These are phyloP conservation scores for Coemansia sp. DNA, from an alignment of 192 early-diverging fungal species.

Conservation along the genomic window DNA sequence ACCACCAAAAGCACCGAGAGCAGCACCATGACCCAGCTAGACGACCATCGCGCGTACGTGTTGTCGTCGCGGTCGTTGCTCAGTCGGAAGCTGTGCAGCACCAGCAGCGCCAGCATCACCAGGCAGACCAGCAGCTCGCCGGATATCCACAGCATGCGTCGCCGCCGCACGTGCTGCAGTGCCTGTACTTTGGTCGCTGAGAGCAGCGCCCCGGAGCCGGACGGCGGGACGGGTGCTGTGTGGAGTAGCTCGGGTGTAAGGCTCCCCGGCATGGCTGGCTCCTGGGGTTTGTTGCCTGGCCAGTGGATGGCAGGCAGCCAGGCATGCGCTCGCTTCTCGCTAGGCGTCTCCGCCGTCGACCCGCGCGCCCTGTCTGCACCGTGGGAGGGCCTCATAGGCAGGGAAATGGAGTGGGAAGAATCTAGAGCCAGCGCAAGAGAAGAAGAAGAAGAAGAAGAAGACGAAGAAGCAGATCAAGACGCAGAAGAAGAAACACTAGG, in stretches of 20 bases:
- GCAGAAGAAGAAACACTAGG: too few species aligned
- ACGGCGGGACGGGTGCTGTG: too few species aligned
- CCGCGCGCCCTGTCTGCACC: too few species aligned
- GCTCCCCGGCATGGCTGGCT: too few species aligned
- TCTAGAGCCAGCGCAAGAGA: not conserved
- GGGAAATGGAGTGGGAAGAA: not conserved
- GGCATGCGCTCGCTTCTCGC: too few species aligned
- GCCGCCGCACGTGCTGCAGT: slow-evolving; percentile 16
- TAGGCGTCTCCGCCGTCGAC: too few species aligned
- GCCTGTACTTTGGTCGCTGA: slow-evolving; percentile 20
- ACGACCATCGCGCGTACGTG: slow-evolving; percentile 42
- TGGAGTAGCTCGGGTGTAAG: too few species aligned
- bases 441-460: not conserved
- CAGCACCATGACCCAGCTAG: slow-evolving; percentile 48
- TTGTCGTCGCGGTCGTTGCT: slow-evolving; percentile 19
- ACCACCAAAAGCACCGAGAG: slow-evolving; percentile 40
- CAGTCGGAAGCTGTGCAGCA: slow-evolving; percentile 44
- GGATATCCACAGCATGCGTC: slow-evolving; percentile 20
- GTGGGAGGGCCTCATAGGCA: too few species aligned
- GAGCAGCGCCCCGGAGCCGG: too few species aligned
- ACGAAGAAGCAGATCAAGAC: not conserved
- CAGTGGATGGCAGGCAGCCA: too few species aligned
- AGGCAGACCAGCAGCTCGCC: slow-evolving; percentile 28
- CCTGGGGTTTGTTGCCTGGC: too few species aligned
- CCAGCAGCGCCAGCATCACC: slow-evolving; percentile 30